Evolutionary conservation across 2,329 filamentous ascomycete genomes (phyloP).

Genomic region (Colletotrichum lupini): DNA sequence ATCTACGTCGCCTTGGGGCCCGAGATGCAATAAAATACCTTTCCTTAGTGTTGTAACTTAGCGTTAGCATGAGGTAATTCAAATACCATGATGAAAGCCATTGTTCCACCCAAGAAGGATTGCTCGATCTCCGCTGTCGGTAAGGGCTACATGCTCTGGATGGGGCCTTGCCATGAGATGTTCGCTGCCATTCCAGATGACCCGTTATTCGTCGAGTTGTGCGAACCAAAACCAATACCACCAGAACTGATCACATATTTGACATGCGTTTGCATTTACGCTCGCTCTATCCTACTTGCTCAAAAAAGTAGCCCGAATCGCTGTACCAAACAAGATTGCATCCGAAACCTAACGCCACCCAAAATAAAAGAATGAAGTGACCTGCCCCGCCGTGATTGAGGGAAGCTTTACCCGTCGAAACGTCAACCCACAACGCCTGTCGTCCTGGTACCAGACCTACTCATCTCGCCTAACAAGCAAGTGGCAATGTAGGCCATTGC

Average conservation of each 20-base stretch:
- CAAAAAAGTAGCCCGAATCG: conserved; percentile 1
- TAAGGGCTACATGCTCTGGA: too few relatives aligned
- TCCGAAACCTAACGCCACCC: neutral
- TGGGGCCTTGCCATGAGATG: too few relatives aligned
- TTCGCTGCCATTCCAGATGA: too few relatives aligned
- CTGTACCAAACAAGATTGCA: neutral
- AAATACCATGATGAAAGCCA: conserved; percentile 10
- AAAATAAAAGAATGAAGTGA: neutral
- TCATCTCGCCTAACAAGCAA: neutral
- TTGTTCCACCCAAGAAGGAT: too few relatives aligned
- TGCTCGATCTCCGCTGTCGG: too few relatives aligned
- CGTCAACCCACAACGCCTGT: neutral
- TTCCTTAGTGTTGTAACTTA: conserved; percentile 9
- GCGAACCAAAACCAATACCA: neutral
- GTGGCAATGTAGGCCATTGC: neutral
- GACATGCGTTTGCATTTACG: neutral
- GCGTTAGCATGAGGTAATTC: conserved; percentile 8
- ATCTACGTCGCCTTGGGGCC: conserved; percentile 11
- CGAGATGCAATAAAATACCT: conserved; percentile 25
- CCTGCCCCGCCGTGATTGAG: neutral
- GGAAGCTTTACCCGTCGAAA: neutral
- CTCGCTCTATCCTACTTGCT: neutral
- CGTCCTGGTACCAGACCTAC: too few relatives aligned
- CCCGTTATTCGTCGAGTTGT: too few relatives aligned
- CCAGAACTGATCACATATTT: neutral